Evolutionary conservation across 2,329 filamentous ascomycete species (phyloP).

Genomic region (Fusarium coicis): DNA sequence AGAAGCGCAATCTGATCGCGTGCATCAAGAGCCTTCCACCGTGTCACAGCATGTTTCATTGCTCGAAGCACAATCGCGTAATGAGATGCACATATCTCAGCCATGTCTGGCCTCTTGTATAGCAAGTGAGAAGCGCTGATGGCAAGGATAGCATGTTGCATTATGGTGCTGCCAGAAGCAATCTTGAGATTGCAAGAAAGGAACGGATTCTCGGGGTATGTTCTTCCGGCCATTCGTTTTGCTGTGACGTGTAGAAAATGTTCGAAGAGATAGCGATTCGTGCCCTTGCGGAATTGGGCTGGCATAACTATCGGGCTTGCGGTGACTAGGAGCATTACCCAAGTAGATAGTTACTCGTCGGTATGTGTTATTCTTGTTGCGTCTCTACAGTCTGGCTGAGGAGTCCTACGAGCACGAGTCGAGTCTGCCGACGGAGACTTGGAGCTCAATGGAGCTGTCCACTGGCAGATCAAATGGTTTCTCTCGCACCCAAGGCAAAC

Average conservation of each 20-base stretch:
- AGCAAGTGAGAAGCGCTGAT: not conserved
- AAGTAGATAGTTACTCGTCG: not conserved
- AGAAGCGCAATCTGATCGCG: not conserved
- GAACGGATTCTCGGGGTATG: not conserved
- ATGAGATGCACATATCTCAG: not conserved
- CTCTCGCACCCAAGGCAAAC: not conserved
- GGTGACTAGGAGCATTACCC: rapidly evolving
- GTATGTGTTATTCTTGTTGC: not conserved
- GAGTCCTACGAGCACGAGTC: not conserved
- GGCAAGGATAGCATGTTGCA: not conserved
- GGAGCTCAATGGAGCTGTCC: not conserved
- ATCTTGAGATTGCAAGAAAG: not conserved
- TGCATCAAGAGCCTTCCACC: not conserved
- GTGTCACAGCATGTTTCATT: not conserved
- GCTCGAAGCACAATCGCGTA: not conserved
- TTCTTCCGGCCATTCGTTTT: not conserved
- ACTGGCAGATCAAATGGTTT: not conserved
- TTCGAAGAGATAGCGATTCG: not conserved
- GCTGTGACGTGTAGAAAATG: not conserved
- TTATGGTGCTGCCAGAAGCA: not conserved
- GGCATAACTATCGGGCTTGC: not conserved
- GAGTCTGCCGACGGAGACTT: not conserved
- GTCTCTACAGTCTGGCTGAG: not conserved
- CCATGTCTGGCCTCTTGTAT: not conserved
- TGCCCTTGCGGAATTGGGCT: not conserved